These are phyloP conservation scores for Trichophyton schoenleinii DNA, from an alignment of 2,329 filamentous ascomycete species.

Conservation along the genomic window DNA sequence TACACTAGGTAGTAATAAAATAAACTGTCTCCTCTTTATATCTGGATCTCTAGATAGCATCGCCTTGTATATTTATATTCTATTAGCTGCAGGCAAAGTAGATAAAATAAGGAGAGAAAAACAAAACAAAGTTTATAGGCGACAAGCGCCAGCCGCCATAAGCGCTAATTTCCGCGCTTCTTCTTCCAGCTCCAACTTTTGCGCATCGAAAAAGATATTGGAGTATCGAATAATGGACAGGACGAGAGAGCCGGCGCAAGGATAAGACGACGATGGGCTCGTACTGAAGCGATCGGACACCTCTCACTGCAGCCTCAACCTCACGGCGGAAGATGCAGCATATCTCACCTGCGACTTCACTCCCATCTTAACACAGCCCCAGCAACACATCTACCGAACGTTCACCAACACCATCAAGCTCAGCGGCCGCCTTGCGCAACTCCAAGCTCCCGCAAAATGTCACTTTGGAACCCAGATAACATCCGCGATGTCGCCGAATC, in stretches of 20 bases:
- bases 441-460: constrained; percentile 32
- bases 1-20: constrained; percentile 2
- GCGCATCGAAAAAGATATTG: neutral
- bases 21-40: neutral
- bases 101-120: neutral
- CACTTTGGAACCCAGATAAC: constrained; percentile 92
- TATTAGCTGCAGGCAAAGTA: too few species aligned
- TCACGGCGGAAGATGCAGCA: neutral
- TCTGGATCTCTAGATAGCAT: neutral
- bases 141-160: neutral
- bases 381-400: neutral
- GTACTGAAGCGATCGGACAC: neutral
- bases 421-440: neutral
- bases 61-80: neutral
- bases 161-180: neutral
- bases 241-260: too few species aligned
- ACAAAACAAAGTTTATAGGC: neutral
- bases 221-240: too few species aligned
- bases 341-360: too few species aligned
- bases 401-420: neutral
- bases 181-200: neutral
- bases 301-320: too few species aligned
- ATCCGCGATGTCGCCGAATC: constrained; percentile 93
- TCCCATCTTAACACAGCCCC: neutral
- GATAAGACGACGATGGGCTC: neutral